A percentile compares a stretch with the other conserved stretches of the same genome.
phyloP scores from a whole-genome alignment of 2,329 filamentous ascomycete genomes.

The Ophiostoma angusticollis region DNA sequence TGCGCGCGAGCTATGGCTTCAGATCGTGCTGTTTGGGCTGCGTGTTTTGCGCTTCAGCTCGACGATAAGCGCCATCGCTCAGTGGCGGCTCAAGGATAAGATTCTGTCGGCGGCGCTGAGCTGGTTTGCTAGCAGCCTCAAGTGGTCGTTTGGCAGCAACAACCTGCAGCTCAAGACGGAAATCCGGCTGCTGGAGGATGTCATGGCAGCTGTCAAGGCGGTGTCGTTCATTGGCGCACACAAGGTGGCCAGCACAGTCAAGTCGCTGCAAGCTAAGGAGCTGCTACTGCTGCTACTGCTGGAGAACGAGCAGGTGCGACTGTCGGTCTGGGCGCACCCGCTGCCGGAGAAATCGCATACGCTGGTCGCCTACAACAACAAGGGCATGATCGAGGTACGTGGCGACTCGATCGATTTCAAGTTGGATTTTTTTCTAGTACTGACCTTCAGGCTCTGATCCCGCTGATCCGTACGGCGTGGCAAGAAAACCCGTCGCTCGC shows the following conservation, averaged over 20 bases:
- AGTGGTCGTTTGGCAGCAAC: constrained; percentile 95
- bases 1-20: constrained; percentile 82
- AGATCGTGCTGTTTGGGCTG: constrained; percentile 71
- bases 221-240: constrained; percentile 47
- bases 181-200: constrained; percentile 65
- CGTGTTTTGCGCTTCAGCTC: constrained; percentile 63
- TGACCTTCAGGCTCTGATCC: constrained; percentile 36
- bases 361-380: constrained; percentile 28
- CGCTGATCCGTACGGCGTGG: constrained; percentile 75
- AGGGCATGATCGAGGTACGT: constrained; percentile 18
- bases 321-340: constrained; percentile 84
- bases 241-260: constrained; percentile 40
- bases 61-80: constrained; percentile 46
- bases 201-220: constrained; percentile 52
- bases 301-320: constrained; percentile 68
- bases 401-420: not conserved
- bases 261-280: constrained; percentile 64
- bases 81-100: constrained; percentile 79
- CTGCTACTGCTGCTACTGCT: constrained; percentile 69
- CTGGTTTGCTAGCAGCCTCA: constrained; percentile 76
- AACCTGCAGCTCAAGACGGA: constrained; percentile 89
- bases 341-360: constrained; percentile 34
- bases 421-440: no score
- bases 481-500: constrained; percentile 71
- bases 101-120: constrained; percentile 73